These are phyloP conservation scores for Solanum hybrid DNA, from an alignment of 305 asterid genomes.

Conservation along the genomic window DNA sequence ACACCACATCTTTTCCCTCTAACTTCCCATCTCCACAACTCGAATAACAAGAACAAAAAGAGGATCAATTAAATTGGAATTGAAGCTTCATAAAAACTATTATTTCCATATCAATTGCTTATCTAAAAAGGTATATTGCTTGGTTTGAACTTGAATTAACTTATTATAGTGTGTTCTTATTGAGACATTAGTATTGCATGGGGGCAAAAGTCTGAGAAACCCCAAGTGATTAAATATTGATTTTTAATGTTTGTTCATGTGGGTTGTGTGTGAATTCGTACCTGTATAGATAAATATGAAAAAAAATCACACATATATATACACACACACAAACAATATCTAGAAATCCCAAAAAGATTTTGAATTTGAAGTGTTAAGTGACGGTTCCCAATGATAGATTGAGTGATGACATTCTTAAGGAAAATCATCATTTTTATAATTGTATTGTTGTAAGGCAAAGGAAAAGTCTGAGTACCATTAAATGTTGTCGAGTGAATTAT, in stretches of 20 bases:
- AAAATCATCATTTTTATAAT: no score
- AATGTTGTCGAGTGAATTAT: no score
- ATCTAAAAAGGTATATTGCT: not conserved
- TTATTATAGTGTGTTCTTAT: not conserved
- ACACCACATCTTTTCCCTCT: not conserved
- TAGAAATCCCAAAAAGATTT: no score
- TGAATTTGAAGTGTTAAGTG: not conserved
- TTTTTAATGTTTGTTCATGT: not conserved
- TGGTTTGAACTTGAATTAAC: not conserved
- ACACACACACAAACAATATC: no score
- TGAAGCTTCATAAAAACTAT: not conserved
- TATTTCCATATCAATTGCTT: no score
- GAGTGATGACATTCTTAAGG: not conserved
- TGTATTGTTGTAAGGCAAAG: no score
- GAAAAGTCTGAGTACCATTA: not conserved
- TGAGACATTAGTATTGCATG: not conserved
- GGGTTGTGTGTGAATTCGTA: not conserved
- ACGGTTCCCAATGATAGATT: not conserved
- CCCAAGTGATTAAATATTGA: not conserved
- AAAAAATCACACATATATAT: no score
- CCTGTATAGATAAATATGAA: no score
- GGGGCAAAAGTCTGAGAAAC: not conserved
- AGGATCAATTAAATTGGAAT: not conserved
- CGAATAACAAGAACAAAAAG: not conserved
- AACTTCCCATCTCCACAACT: not conserved